Percentiles rank a stretch among this genome's conserved stretches.
These are phyloP conservation scores for Suillus lakei DNA, from an alignment of 768 basidiomycete genomes.

Conservation along the genomic window DNA sequence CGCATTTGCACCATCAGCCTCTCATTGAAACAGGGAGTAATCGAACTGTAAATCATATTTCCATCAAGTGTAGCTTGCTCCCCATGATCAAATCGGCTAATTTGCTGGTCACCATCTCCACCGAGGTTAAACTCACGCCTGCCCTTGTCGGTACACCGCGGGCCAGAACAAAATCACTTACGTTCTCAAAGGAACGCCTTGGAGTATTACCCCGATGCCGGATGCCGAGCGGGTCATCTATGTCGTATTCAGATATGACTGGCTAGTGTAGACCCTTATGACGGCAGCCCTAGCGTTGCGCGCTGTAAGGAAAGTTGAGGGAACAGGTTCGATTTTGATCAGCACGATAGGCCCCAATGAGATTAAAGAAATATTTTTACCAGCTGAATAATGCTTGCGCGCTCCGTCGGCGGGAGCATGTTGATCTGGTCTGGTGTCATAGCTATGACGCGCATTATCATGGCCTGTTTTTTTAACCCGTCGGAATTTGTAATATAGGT, in stretches of 20 bases:
- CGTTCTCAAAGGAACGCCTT: not conserved
- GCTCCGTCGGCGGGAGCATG: constrained; percentile 71
- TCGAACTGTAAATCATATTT: not conserved
- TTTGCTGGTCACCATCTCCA: not conserved
- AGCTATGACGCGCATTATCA: constrained; percentile 77
- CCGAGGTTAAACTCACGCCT: not conserved
- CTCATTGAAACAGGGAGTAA: not conserved
- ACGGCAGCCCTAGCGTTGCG: constrained; percentile 35
- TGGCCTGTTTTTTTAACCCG: constrained; percentile 45
- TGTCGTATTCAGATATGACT: not conserved
- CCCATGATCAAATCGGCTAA: not conserved
- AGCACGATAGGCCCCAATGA: constrained; percentile 26
- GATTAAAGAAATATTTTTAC: constrained; percentile 46
- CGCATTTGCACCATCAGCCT: not conserved
- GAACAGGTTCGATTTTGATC: constrained; percentile 29
- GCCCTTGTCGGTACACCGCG: not conserved
- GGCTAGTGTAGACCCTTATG: constrained; percentile 18
- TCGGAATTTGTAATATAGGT: not conserved
- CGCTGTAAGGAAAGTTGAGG: constrained; percentile 27
- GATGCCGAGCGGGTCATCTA: not conserved
- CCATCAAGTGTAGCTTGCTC: not conserved
- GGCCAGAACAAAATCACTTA: not conserved
- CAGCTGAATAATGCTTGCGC: constrained; percentile 80
- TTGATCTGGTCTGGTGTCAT: constrained; percentile 89
- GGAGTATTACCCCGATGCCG: not conserved